Conservation (phyloP, 257 asterid genomes). For the Jacaranda copaia region DNA sequence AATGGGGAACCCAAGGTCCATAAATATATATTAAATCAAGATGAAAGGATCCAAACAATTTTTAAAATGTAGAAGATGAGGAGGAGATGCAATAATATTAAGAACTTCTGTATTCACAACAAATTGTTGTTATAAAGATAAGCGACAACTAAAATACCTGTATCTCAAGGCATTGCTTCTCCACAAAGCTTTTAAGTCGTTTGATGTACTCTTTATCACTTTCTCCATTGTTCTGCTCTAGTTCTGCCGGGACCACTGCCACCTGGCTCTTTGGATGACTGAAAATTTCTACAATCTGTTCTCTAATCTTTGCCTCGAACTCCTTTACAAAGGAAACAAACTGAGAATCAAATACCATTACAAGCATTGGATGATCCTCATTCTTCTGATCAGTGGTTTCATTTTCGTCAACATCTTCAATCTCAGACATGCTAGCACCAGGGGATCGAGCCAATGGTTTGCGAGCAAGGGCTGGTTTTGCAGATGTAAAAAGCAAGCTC, state of each 20-base stretch:
- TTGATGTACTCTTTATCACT: slow-evolving; percentile 73
- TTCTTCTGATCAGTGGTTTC: slow-evolving; percentile 61
- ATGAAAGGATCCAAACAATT: neutral
- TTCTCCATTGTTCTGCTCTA: slow-evolving; percentile 79
- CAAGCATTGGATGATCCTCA: slow-evolving; percentile 79
- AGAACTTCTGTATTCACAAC: slow-evolving; percentile 11
- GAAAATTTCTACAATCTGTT: slow-evolving; percentile 69
- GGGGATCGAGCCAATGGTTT: slow-evolving; percentile 82
- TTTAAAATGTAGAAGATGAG: neutral
- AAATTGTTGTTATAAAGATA: slow-evolving; percentile 9
- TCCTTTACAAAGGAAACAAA: slow-evolving; percentile 69
- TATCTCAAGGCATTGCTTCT: slow-evolving; percentile 93
- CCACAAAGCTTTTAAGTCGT: slow-evolving; percentile 72
- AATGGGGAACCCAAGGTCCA: neutral
- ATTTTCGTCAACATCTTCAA: slow-evolving; percentile 74
- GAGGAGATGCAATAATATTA: neutral
- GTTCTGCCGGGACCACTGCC: slow-evolving; percentile 80
- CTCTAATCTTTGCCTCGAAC: slow-evolving; percentile 77
- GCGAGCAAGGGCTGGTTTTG: slow-evolving; percentile 62
- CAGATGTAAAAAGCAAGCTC: slow-evolving; percentile 69
- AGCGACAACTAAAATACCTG: slow-evolving; percentile 64
- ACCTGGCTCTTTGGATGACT: slow-evolving; percentile 92
- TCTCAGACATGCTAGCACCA: slow-evolving; percentile 88
- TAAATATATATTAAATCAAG: neutral
- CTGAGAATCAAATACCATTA: slow-evolving; percentile 68